Conservation (phyloP, 257 asterid genomes). For the Primulina eburnea region DNA sequence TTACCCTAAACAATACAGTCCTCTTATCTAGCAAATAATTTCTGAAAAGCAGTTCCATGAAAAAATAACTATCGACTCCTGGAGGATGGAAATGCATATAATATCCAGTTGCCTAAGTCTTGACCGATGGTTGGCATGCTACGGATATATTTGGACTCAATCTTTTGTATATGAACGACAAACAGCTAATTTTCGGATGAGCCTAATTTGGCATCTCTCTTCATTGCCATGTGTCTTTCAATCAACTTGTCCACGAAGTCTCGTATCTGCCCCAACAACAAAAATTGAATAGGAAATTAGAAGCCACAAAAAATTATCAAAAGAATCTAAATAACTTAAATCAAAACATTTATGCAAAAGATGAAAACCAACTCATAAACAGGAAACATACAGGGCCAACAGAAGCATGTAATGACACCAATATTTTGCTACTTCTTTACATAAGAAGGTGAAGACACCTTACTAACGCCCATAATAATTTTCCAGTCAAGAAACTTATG, state of each 20-base stretch:
- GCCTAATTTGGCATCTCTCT: slow-evolving; percentile 58
- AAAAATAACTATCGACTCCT: slow-evolving; percentile 35
- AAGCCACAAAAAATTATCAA: slow-evolving; percentile 19
- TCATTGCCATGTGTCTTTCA: slow-evolving; percentile 72
- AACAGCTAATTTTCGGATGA: slow-evolving; percentile 32
- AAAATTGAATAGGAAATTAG: slow-evolving; percentile 23
- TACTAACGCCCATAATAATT: background rate
- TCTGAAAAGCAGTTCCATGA: slow-evolving; percentile 44
- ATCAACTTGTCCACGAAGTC: slow-evolving; percentile 90
- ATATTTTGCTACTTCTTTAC: background rate
- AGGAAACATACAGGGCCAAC: background rate
- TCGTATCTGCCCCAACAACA: slow-evolving; percentile 64
- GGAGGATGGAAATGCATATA: slow-evolving; percentile 38
- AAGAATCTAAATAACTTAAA: background rate
- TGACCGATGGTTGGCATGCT: slow-evolving; percentile 23
- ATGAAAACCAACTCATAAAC: slow-evolving; percentile 16
- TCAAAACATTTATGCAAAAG: slow-evolving; percentile 1
- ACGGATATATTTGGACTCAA: slow-evolving; percentile 24
- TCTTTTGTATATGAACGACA: slow-evolving; percentile 22
- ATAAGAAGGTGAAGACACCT: background rate
- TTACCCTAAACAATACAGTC: slow-evolving; percentile 64
- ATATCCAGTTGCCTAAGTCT: slow-evolving; percentile 33
- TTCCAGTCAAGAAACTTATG: slow-evolving; percentile 6
- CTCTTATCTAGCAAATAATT: slow-evolving; percentile 39
- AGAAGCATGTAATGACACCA: slow-evolving; percentile 5